Conservation (phyloP, 169 alveolate species). For the Toxoplasma gondii region DNA sequence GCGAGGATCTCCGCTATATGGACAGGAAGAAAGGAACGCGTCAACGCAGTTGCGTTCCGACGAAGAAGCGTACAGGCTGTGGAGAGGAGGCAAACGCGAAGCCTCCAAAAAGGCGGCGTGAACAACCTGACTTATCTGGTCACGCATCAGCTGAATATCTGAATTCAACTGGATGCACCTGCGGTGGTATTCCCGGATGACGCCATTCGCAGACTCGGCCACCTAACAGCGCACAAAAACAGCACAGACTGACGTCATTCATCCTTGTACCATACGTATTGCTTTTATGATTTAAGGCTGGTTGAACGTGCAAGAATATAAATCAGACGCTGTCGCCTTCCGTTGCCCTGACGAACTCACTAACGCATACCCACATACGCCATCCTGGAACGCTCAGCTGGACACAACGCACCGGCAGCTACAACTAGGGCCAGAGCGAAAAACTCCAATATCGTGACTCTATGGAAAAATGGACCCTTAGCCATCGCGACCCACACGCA, state of each 20-base stretch:
- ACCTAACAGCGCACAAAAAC: conserved; percentile 11
- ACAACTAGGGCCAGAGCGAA: no score
- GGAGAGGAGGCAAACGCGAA: not conserved
- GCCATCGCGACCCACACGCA: not conserved
- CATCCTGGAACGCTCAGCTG: no score
- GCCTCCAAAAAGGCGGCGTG: not conserved
- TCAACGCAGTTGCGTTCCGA: not conserved
- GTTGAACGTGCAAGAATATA: not conserved
- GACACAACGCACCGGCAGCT: no score
- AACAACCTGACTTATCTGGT: conserved; percentile 2
- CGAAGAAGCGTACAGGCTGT: not conserved
- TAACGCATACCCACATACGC: no score
- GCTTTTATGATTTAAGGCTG: no score
- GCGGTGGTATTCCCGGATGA: conserved; percentile 46
- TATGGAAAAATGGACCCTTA: no score
- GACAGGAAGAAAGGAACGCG: not conserved
- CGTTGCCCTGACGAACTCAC: no score
- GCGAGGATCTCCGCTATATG: conserved; percentile 10
- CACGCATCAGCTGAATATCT: conserved; percentile 47
- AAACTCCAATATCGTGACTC: no score
- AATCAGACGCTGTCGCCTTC: no score
- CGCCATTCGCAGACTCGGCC: conserved; percentile 10
- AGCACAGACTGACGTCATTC: not conserved
- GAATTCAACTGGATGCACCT: conserved; percentile 59
- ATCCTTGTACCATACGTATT: no score